These are phyloP conservation scores for Crotalaria pallida DNA, from an alignment of 306 rosid genomes.

Conservation along the genomic window DNA sequence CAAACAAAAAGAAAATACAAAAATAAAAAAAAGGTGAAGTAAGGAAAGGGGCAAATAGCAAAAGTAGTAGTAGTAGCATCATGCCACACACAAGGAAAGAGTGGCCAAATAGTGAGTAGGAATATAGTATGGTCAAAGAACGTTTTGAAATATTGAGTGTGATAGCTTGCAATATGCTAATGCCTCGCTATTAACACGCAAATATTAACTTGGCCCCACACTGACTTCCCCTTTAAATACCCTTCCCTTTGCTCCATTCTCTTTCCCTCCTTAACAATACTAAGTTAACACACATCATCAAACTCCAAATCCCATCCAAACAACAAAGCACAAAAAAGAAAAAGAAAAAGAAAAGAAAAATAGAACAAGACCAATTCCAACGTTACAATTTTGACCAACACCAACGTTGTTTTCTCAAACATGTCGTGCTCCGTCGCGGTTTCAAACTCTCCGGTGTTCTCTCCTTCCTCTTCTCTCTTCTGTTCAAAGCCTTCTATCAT, in stretches of 20 bases:
- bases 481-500: constrained; percentile 44
- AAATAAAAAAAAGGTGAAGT: neutral
- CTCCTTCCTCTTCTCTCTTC: constrained; percentile 63
- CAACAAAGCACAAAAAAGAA: neutral
- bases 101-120: neutral
- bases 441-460: constrained; percentile 74
- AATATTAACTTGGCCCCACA: constrained; percentile 17
- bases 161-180: neutral
- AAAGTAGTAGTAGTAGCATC: no score
- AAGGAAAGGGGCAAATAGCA: neutral
- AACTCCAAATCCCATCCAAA: no score
- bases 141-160: constrained; percentile 2
- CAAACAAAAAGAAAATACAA: neutral
- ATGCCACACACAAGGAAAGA: neutral
- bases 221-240: constrained; percentile 1
- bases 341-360: no score
- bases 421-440: constrained; percentile 84
- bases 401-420: neutral
- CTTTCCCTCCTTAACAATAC: neutral
- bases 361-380: constrained; percentile 15
- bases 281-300: no score
- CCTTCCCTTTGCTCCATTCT: neutral
- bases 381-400: constrained; percentile 15
- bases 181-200: constrained; percentile 28
- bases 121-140: constrained; percentile 21